phyloP scores from a whole-genome alignment of 768 basidiomycete species.

The Psilocybe cubensis region DNA sequence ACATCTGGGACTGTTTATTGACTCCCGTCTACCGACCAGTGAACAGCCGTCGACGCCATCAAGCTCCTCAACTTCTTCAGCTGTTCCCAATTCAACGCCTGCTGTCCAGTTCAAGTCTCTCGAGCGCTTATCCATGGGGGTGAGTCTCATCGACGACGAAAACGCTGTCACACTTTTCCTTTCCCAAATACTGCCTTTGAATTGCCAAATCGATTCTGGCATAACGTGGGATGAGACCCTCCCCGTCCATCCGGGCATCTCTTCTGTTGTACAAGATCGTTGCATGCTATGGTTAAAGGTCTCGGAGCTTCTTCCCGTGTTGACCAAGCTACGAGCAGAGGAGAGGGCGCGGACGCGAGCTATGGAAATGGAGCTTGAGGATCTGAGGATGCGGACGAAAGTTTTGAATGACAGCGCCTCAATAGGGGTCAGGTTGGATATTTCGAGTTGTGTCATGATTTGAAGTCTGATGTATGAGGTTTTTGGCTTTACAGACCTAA shows the following conservation, averaged over 20 bases:
- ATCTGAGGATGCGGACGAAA: constrained; percentile 10
- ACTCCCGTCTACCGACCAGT: constrained; percentile 30
- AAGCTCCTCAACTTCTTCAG: constrained; percentile 1
- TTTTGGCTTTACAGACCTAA: constrained; percentile 47
- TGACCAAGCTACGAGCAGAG: constrained; percentile 46
- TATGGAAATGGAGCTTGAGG: constrained; percentile 16
- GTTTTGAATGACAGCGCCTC: constrained; percentile 4
- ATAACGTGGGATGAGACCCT: constrained; percentile 48
- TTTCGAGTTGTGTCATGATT: constrained; percentile 13
- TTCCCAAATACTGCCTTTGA: constrained; percentile 50
- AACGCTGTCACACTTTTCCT: constrained; percentile 54
- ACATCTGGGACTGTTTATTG: constrained; percentile 45
- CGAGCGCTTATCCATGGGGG: constrained; percentile 48
- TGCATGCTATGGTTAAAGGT: constrained; percentile 47
- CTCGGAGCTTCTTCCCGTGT: constrained; percentile 42
- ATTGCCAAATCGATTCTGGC: constrained; percentile 40
- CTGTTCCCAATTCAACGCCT: constrained; percentile 12
- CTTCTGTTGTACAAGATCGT: constrained; percentile 20
- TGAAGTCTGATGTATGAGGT: constrained; percentile 49
- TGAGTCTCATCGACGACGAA: constrained; percentile 47
- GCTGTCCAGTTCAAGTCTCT: constrained; percentile 35
- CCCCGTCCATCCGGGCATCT: background rate
- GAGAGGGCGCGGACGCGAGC: constrained; percentile 45
- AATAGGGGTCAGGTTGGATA: constrained; percentile 9
- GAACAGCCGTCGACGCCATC: constrained; percentile 18